Percentiles rank a stretch among this genome's conserved stretches.
Evolutionary conservation across 139 green algal genomes (phyloP).

Genomic region (Chlorella sorokiniana): DNA sequence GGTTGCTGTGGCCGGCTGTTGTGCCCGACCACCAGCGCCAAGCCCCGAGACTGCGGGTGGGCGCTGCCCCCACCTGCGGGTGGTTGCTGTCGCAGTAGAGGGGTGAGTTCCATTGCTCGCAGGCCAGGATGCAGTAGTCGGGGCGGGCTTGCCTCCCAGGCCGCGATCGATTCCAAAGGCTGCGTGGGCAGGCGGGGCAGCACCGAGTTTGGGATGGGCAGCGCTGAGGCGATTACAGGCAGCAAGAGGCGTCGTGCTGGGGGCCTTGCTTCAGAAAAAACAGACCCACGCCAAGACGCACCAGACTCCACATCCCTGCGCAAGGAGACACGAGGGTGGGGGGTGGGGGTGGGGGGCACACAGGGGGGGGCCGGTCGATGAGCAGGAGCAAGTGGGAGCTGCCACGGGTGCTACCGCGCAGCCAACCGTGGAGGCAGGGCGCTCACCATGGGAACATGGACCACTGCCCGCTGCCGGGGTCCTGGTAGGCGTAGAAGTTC

Average conservation of each 20-base stretch:
- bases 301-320: conserved; percentile 73
- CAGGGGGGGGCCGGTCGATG: too few species aligned
- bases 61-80: conserved; percentile 69
- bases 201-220: background rate
- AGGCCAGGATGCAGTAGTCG: conserved; percentile 69
- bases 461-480: conserved; percentile 69
- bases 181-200: background rate
- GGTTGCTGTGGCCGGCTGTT: background rate
- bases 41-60: too few species aligned
- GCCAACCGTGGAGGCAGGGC: too few species aligned
- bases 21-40: background rate
- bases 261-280: too few species aligned
- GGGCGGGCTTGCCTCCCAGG: conserved; percentile 64
- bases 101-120: conserved; percentile 87
- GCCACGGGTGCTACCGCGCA: too few species aligned
- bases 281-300: too few species aligned
- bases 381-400: too few species aligned
- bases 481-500: conserved; percentile 78
- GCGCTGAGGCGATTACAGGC: background rate
- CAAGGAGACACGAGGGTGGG: too few species aligned
- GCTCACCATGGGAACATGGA: conserved; percentile 71
- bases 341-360: too few species aligned
- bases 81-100: conserved; percentile 87
- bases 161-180: conserved; percentile 71
- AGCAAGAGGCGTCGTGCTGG: too few species aligned